Conservation (phyloP, 768 basidiomycete species). For the Ramaria sp. region DNA sequence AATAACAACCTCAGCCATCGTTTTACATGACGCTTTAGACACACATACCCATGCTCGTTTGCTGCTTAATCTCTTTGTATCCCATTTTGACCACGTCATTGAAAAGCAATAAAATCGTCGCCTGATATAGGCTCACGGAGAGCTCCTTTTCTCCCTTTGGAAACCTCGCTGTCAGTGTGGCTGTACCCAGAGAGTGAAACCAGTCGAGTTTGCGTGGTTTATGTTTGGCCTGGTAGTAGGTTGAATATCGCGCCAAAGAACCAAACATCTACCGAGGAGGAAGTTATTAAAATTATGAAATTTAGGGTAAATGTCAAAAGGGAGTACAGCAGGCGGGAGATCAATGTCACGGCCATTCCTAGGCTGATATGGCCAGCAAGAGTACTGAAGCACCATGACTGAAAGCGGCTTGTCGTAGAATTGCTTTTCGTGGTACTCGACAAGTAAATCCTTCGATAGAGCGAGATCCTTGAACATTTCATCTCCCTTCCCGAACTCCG, state of each 20-base stretch:
- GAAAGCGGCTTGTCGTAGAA: constrained; percentile 39
- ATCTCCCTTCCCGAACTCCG: constrained; percentile 89
- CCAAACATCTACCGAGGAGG: constrained; percentile 53
- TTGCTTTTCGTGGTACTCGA: constrained; percentile 47
- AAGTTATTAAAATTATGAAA: constrained; percentile 5
- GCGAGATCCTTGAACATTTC: constrained; percentile 92
- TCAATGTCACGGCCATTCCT: constrained; percentile 35
- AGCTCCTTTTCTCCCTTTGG: constrained; percentile 68
- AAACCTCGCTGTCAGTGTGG: constrained; percentile 65
- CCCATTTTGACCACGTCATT: constrained; percentile 52
- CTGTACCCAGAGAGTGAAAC: constrained; percentile 82
- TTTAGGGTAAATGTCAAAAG: neutral
- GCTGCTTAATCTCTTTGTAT: constrained; percentile 56
- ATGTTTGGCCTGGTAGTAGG: constrained; percentile 75
- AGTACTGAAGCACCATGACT: constrained; percentile 78
- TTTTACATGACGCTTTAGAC: constrained; percentile 3
- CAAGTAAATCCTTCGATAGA: constrained; percentile 63
- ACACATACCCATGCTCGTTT: constrained; percentile 61
- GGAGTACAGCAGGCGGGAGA: constrained; percentile 42
- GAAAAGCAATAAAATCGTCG: constrained; percentile 77
- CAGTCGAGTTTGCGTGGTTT: constrained; percentile 67
- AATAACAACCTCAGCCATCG: neutral
- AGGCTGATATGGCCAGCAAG: constrained; percentile 75
- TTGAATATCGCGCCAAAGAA: constrained; percentile 49
- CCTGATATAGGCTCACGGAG: constrained; percentile 84